These are phyloP conservation scores for Salix koriyanagi DNA, from an alignment of 345 rosid genomes.

Conservation along the genomic window DNA sequence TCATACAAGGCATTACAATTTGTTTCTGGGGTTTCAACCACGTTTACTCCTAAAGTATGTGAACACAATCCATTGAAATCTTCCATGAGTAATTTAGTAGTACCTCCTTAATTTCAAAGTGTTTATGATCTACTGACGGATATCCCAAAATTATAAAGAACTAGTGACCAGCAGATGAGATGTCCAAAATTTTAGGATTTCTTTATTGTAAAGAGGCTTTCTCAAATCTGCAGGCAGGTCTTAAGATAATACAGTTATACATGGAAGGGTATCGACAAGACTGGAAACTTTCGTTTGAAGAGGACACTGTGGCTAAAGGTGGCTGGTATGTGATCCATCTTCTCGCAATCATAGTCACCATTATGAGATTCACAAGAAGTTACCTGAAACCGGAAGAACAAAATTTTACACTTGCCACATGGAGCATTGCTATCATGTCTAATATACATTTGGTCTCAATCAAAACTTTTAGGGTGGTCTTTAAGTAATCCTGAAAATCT, in stretches of 20 bases:
- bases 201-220: constrained; percentile 3
- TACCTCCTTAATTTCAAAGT: neutral
- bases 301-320: constrained; percentile 69
- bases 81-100: neutral
- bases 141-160: neutral
- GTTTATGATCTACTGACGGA: neutral
- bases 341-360: neutral
- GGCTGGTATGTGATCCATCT: constrained; percentile 66
- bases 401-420: neutral
- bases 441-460: neutral
- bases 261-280: constrained; percentile 96
- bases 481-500: neutral
- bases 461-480: neutral
- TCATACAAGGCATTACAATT: constrained; percentile 73
- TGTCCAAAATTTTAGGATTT: neutral
- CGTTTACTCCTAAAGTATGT: constrained; percentile 83
- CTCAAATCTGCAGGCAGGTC: constrained; percentile 57
- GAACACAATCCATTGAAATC: neutral
- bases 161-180: neutral
- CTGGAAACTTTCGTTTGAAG: constrained; percentile 85
- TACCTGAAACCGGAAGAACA: neutral
- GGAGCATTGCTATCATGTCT: neutral
- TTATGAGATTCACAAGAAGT: neutral
- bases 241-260: constrained; percentile 75
- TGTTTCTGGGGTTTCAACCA: constrained; percentile 67